Conservation (phyloP, 2,329 filamentous ascomycete species). For the Pseudogymnoascus verrucosus region DNA sequence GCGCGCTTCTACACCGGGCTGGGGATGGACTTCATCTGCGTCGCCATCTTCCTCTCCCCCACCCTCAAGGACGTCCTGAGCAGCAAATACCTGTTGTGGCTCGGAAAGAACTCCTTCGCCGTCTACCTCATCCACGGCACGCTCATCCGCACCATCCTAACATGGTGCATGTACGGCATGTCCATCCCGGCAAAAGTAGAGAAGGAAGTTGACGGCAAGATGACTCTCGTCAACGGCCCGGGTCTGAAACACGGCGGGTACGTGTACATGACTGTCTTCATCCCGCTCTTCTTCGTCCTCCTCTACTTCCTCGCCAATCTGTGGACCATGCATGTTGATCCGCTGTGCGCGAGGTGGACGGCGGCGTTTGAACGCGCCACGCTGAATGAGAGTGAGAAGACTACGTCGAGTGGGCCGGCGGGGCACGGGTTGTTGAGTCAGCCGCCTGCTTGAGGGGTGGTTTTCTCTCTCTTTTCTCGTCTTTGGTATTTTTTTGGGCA, state of each 20-base stretch:
- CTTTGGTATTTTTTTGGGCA: neutral
- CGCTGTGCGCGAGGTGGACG: constrained; percentile 39
- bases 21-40: constrained; percentile 39
- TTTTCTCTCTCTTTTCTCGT: neutral
- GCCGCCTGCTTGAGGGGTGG: neutral
- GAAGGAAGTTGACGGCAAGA: constrained; percentile 25
- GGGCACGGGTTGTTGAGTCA: neutral
- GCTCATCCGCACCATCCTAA: constrained; percentile 49
- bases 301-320: constrained; percentile 39
- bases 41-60: constrained; percentile 46
- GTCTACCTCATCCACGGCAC: constrained; percentile 57
- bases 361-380: constrained; percentile 28
- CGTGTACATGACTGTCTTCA: constrained; percentile 31
- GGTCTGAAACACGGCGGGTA: constrained; percentile 31
- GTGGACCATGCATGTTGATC: constrained; percentile 48
- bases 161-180: constrained; percentile 51
- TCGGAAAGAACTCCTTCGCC: constrained; percentile 56
- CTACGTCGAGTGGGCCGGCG: neutral
- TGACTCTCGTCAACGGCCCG: constrained; percentile 26
- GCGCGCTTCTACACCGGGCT: constrained; percentile 42
- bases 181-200: constrained; percentile 25
- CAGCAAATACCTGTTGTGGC: constrained; percentile 48
- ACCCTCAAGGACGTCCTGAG: constrained; percentile 44
- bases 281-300: constrained; percentile 40
- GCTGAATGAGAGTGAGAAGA: constrained; percentile 8